Evolutionary conservation across 1,284 basidiomycete species (phyloP), one percentile per base, ranked within the genome.

Genomic region (Heterobasidion parviporum): DNA sequence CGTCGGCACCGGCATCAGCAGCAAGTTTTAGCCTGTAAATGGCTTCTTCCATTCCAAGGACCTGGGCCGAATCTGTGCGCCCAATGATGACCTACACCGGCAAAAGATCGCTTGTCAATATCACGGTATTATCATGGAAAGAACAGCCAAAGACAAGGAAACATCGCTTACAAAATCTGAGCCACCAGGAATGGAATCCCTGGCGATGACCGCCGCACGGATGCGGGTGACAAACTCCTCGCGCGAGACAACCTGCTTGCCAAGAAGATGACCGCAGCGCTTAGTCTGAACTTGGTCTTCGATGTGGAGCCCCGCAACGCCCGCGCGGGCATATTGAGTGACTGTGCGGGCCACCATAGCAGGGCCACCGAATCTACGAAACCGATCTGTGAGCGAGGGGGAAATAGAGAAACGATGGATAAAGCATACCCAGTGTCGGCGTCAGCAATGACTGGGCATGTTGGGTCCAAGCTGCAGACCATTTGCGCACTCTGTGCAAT

Each of bases 261-360:
- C 89, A 66, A 87, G 77, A 43, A 92, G 72, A 66, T 92, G 89
- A 1, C 89, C 89, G 63, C 89, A 92, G 55, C 89, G 83, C 69
- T 92, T 92, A 6, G 86, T 88, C 66, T 89, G 83, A 2, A 90
- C 87, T 69, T 92, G 89, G 66, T 91, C 89, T 67, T 92, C 89
- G 50, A 92, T 89, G 68, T 92, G 89, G 62, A 89, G 72, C 0
- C 74, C 89, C 6, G 89, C 89, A 36, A 91, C 82, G 26, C 89
- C 89, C 1, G 85, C 81, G 45, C 79, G 77, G 18, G 75, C 79
- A 62, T 92, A 92, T 65, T 87, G 79, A 20, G 73, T 80, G 10
- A 92, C 85, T 2, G 88, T 92, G 45, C 89, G 82, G 20, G 85
- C 85, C 44, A 91, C 82, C 74, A 85, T 90, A 1, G 81, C 80